phyloP scores from a whole-genome alignment of 768 basidiomycete species.

The Steccherinum ochraceum region DNA sequence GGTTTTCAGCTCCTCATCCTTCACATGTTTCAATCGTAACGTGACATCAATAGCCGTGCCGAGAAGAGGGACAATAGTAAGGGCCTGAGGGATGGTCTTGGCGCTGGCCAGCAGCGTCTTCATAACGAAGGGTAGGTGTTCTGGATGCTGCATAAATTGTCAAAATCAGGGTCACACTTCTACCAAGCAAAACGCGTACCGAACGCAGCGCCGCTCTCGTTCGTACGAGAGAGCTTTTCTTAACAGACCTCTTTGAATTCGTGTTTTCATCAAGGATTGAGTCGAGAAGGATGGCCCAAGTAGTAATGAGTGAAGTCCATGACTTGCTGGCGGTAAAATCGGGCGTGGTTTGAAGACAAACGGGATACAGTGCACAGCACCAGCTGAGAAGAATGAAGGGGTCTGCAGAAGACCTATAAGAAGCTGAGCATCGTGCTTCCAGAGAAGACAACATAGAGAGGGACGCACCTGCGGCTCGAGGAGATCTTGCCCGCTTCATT shows the following conservation, averaged over 20 bases:
- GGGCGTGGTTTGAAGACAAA: constrained; percentile 38
- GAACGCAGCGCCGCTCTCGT: constrained; percentile 64
- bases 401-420: constrained; percentile 44
- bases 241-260: constrained; percentile 51
- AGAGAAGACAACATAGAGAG: neutral
- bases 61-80: constrained; percentile 44
- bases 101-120: constrained; percentile 43
- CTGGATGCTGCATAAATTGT: constrained; percentile 24
- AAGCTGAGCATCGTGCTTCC: neutral
- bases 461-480: constrained; percentile 52
- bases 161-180: neutral
- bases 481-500: constrained; percentile 56
- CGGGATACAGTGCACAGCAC: constrained; percentile 57
- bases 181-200: constrained; percentile 27
- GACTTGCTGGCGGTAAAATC: constrained; percentile 39
- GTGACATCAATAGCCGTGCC: constrained; percentile 68
- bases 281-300: constrained; percentile 57
- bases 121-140: constrained; percentile 44
- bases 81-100: constrained; percentile 41
- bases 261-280: constrained; percentile 44
- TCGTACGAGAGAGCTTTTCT: constrained; percentile 53
- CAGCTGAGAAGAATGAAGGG: constrained; percentile 68
- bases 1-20: constrained; percentile 34
- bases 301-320: constrained; percentile 48
- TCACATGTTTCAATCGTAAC: constrained; percentile 55